These are phyloP conservation scores for Ceratobasidium papillatum DNA, from an alignment of 1,284 basidiomycete species.

Conservation along the genomic window DNA sequence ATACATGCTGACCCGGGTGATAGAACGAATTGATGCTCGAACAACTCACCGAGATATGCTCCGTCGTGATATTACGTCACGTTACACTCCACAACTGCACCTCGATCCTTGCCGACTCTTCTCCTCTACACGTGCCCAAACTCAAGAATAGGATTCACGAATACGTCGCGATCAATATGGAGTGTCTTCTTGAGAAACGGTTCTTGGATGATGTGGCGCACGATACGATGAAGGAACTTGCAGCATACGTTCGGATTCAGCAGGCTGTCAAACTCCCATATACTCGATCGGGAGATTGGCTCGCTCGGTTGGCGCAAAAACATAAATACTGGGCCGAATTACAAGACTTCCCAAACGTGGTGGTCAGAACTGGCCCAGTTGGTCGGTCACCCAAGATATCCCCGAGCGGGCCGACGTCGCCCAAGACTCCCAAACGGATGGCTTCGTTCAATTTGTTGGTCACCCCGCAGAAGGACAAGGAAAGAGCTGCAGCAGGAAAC, in stretches of 20 bases:
- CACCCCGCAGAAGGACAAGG: conserved; percentile 47
- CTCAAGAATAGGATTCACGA: conserved; percentile 79
- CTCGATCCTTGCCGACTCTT: conserved; percentile 83
- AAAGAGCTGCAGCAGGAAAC: conserved; percentile 38
- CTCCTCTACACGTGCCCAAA: conserved; percentile 76
- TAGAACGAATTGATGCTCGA: conserved; percentile 91
- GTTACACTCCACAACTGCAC: conserved; percentile 82
- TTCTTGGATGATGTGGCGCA: conserved; percentile 79
- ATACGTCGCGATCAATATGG: conserved; percentile 87
- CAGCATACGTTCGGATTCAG: conserved; percentile 64
- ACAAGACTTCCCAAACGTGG: conserved; percentile 72
- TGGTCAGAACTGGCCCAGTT: conserved; percentile 63
- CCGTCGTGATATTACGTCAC: conserved; percentile 73
- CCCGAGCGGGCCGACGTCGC: conserved; percentile 54
- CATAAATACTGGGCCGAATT: conserved; percentile 79
- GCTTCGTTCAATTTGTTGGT: conserved; percentile 42
- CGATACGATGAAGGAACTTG: conserved; percentile 74
- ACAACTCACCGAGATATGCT: conserved; percentile 85
- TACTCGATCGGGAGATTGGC: conserved; percentile 66
- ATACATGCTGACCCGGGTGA: background rate
- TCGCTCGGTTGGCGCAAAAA: conserved; percentile 68
- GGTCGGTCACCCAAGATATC: conserved; percentile 60
- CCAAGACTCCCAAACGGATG: conserved; percentile 46
- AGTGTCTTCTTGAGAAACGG: conserved; percentile 83
- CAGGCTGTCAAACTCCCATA: conserved; percentile 77